phyloP scores from a whole-genome alignment of 2,329 filamentous ascomycete genomes.

The Botrytis medusae region DNA sequence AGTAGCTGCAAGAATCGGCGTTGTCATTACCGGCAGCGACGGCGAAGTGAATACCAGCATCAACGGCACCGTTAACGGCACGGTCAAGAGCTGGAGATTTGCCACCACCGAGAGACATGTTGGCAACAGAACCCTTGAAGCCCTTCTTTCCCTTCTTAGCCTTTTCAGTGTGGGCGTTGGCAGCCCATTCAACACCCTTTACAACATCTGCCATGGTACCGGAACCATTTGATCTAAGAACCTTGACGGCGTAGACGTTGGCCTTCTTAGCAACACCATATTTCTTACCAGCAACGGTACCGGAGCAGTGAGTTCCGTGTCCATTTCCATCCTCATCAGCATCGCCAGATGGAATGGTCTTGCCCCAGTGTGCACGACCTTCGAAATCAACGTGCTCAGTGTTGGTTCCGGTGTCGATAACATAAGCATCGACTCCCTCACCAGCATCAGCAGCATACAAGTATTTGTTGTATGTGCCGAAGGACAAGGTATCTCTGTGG shows the following conservation, averaged over 20 bases:
- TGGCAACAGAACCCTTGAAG: conserved; percentile 98
- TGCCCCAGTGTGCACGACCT: conserved; percentile 92
- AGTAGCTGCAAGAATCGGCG: conserved; percentile 98
- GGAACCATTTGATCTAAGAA: conserved; percentile 93
- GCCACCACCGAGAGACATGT: conserved; percentile 98
- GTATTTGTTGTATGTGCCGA: conserved; percentile 98
- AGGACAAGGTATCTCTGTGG: conserved; percentile 82
- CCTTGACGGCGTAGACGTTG: conserved; percentile 94
- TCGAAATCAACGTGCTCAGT: conserved; percentile 93
- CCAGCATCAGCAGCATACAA: conserved; percentile 85
- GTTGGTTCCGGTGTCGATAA: conserved; percentile 98
- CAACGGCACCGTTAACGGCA: conserved; percentile 90
- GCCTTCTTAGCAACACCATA: conserved; percentile 99
- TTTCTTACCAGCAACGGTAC: conserved; percentile 96
- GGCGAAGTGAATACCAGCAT: conserved; percentile 92
- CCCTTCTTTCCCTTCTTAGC: conserved; percentile 83
- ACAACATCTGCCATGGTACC: conserved; percentile 99
- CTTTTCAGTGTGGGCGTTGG: conserved; percentile 73
- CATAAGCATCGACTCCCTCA: conserved; percentile 97
- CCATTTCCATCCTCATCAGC: conserved; percentile 93
- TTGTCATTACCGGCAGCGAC: conserved; percentile 99
- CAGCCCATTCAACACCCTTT: conserved; percentile 96
- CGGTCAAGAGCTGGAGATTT: conserved; percentile 90
- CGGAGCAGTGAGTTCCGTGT: conserved; percentile 98
- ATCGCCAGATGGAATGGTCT: conserved; percentile 86